phyloP scores from a whole-genome alignment of 768 basidiomycete species.

The Termitomyces sp. region DNA sequence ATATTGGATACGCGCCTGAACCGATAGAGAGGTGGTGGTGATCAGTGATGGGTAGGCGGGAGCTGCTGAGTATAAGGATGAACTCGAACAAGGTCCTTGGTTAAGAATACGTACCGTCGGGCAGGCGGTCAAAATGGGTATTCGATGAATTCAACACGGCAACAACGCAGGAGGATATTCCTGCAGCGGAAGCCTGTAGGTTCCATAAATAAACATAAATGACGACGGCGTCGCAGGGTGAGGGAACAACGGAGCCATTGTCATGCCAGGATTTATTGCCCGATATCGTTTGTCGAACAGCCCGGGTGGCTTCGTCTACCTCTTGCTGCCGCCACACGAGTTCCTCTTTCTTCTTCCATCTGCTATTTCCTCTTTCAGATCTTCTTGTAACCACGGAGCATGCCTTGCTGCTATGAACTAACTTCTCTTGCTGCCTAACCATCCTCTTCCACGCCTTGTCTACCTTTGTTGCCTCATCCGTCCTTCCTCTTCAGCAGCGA shows the following conservation, averaged over 20 bases:
- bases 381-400: conserved; percentile 40
- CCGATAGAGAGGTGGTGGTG: too few relatives aligned
- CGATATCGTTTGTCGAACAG: conserved; percentile 30
- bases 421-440: conserved; percentile 5
- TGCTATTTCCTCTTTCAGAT: conserved; percentile 30
- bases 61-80: too few relatives aligned
- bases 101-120: too few relatives aligned
- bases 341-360: conserved; percentile 48
- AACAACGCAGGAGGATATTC: too few relatives aligned
- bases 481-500: conserved; percentile 2
- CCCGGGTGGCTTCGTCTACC: conserved; percentile 43
- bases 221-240: background rate
- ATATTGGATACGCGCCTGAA: too few relatives aligned
- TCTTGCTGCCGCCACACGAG: conserved; percentile 56
- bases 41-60: too few relatives aligned
- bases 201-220: background rate
- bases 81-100: too few relatives aligned
- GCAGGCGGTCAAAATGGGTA: too few relatives aligned
- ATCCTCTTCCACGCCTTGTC: conserved; percentile 18
- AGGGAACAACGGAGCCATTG: background rate
- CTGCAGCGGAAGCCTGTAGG: conserved; percentile 47
- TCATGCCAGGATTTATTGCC: conserved; percentile 17
- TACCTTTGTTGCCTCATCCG: conserved; percentile 23
- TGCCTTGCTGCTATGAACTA: conserved; percentile 33
- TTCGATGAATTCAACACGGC: too few relatives aligned